Evolutionary conservation across 179 eudicot species (phyloP).

Genomic region (Vitellaria paradoxa): DNA sequence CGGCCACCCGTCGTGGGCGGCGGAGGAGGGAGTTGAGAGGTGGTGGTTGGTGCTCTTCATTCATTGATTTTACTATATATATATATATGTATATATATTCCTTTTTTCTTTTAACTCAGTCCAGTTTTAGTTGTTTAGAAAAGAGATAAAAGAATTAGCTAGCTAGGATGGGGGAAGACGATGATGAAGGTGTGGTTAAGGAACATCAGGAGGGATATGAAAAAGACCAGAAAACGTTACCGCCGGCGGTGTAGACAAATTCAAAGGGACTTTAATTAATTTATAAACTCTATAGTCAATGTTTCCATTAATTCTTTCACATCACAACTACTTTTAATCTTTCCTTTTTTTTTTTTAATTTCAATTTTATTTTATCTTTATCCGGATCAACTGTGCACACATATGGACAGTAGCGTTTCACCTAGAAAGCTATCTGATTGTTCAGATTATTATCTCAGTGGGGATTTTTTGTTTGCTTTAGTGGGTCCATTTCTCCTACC

Average conservation of each 20-base stretch:
- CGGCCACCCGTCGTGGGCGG: constrained; percentile 14
- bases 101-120: neutral
- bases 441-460: too few relatives aligned
- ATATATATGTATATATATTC: neutral
- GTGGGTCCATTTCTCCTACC: too few relatives aligned
- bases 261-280: neutral
- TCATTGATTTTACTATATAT: constrained; percentile 7
- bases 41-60: constrained; percentile 16
- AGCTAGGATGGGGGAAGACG: neutral
- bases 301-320: too few relatives aligned
- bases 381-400: neutral
- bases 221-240: constrained; percentile 11
- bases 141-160: neutral
- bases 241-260: neutral
- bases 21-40: constrained; percentile 1
- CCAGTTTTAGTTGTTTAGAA: neutral
- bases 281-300: neutral
- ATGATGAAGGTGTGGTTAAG: constrained; percentile 3
- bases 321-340: neutral
- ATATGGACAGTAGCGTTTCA: too few relatives aligned
- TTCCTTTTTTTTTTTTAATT: neutral
- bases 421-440: too few relatives aligned
- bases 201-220: neutral
- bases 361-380: neutral
- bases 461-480: too few relatives aligned